Evolutionary conservation across 805 yeast genomes (phyloP).

Genomic region (Spathaspora sp.): DNA sequence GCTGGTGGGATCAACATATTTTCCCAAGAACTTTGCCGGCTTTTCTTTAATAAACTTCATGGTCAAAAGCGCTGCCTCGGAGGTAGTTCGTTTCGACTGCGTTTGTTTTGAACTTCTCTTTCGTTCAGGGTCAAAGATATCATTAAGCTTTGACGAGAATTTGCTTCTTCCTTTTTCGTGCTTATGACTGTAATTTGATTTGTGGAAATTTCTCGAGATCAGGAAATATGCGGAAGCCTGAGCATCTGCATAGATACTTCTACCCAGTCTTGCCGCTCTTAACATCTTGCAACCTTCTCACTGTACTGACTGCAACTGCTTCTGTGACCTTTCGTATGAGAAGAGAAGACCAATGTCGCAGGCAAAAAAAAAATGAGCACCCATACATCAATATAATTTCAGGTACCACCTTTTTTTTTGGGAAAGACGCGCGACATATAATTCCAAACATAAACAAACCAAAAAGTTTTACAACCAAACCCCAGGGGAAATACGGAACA

Average conservation of each 20-base stretch:
- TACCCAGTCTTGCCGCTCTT: neutral
- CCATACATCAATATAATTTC: neutral
- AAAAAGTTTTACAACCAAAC: neutral
- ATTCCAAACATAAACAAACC: neutral
- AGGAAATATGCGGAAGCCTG: neutral
- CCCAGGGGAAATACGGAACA: neutral
- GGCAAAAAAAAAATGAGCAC: neutral
- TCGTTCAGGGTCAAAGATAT: neutral
- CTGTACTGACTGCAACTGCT: neutral
- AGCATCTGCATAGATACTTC: neutral
- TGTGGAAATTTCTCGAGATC: neutral
- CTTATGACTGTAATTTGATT: neutral
- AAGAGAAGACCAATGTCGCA: neutral
- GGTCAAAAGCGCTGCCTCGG: neutral
- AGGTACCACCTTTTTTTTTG: too few species aligned
- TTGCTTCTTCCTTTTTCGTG: neutral
- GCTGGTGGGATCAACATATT: neutral
- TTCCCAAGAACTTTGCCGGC: neutral
- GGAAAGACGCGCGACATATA: neutral
- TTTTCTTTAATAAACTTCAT: neutral
- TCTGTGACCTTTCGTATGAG: neutral
- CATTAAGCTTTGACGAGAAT: neutral
- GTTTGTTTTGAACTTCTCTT: neutral
- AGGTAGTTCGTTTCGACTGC: neutral
- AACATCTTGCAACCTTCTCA: neutral